Conservation (phyloP, 2,329 filamentous ascomycete species). For the Cladophialophora immunda region DNA sequence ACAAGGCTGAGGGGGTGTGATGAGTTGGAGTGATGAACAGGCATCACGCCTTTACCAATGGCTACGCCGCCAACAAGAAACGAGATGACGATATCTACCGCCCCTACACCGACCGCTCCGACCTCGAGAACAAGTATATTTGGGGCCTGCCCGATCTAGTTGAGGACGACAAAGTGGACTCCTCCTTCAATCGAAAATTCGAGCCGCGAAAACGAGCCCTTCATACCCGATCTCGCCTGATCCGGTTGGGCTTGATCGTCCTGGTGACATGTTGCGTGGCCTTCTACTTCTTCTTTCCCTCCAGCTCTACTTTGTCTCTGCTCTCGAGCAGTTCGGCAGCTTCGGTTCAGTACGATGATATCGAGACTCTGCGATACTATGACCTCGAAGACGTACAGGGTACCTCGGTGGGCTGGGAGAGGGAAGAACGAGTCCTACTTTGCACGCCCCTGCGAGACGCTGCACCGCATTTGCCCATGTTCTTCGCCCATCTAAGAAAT, state of each 20-base stretch:
- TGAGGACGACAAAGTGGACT: constrained; percentile 39
- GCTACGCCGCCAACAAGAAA: constrained; percentile 73
- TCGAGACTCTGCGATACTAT: constrained; percentile 97
- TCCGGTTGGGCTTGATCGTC: constrained; percentile 58
- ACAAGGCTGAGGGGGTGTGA: constrained; percentile 28
- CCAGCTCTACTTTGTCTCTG: constrained; percentile 64
- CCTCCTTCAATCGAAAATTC: constrained; percentile 34
- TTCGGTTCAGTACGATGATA: constrained; percentile 68
- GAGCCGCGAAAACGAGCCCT: constrained; percentile 36
- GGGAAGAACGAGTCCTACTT: constrained; percentile 92
- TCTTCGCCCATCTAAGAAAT: constrained; percentile 96
- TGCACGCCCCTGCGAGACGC: constrained; percentile 95
- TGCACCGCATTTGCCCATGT: constrained; percentile 91
- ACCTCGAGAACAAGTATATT: constrained; percentile 39
- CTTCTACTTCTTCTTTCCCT: constrained; percentile 77
- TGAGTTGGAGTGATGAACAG: constrained; percentile 72
- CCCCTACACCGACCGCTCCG: constrained; percentile 87
- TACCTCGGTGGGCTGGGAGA: constrained; percentile 91
- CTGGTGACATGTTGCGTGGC: constrained; percentile 65
- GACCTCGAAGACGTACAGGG: constrained; percentile 92
- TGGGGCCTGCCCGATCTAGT: constrained; percentile 35
- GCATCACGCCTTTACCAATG: constrained; percentile 86
- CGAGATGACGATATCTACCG: constrained; percentile 76
- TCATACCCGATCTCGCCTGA: constrained; percentile 32
- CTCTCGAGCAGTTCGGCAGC: constrained; percentile 16